Conservation (phyloP, 805 yeast genomes). For the Myxozyma geophila region DNA sequence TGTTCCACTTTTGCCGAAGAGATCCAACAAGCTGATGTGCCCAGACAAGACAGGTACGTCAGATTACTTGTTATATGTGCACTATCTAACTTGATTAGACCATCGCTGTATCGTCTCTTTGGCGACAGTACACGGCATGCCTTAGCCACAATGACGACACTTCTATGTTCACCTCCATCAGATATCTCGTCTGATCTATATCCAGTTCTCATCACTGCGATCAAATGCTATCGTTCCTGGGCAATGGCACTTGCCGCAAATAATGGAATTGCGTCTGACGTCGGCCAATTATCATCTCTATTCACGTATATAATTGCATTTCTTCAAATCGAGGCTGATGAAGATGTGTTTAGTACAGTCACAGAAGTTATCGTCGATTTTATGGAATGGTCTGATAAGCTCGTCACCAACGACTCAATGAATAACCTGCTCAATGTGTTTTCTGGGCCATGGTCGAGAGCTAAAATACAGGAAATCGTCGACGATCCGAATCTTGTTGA, state of each 20-base stretch:
- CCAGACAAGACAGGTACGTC: conserved; percentile 22
- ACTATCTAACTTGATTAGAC: background rate
- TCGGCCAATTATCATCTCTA: background rate
- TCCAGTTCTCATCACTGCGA: conserved; percentile 18
- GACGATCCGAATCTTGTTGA: conserved; percentile 47
- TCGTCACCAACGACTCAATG: conserved; percentile 13
- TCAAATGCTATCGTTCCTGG: conserved; percentile 29
- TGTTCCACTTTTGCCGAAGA: conserved; percentile 32
- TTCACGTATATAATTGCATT: conserved; percentile 12
- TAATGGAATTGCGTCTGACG: conserved; percentile 8
- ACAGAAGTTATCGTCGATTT: conserved; percentile 25
- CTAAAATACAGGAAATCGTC: conserved; percentile 45
- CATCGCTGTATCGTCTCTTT: conserved; percentile 14
- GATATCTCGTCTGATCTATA: conserved; percentile 10
- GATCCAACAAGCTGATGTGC: conserved; percentile 25
- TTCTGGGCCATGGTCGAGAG: conserved; percentile 20
- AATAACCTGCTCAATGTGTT: conserved; percentile 13
- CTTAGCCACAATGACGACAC: conserved; percentile 9
- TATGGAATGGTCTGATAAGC: conserved; percentile 32
- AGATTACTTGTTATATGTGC: background rate
- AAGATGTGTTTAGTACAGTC: conserved; percentile 19
- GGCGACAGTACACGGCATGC: conserved; percentile 10
- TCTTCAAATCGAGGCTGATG: conserved; percentile 24
- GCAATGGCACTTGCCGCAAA: conserved; percentile 16
- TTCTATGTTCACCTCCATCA: conserved; percentile 7